Percentiles rank a stretch among this genome's conserved stretches.
Conservation (phyloP, 2,329 filamentous ascomycete species). For the Fusarium torreyae region DNA sequence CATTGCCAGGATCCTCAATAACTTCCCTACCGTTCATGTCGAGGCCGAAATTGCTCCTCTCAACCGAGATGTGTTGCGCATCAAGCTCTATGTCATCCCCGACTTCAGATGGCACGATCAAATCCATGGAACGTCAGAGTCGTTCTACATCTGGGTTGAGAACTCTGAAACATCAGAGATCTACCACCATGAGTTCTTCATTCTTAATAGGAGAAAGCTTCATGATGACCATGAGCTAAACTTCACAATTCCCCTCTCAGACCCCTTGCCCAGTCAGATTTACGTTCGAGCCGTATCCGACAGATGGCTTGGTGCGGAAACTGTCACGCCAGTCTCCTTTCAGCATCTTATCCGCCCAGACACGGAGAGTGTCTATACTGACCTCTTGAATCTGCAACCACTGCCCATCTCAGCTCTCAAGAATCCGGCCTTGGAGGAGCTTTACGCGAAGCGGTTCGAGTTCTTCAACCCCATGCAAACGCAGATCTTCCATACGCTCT, state of each 20-base stretch:
- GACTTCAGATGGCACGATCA: conserved; percentile 97
- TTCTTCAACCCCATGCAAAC: conserved; percentile 99
- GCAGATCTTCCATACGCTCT: conserved; percentile 96
- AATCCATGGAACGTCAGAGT: conserved; percentile 93
- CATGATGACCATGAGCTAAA: conserved; percentile 98
- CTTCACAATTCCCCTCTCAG: conserved; percentile 95
- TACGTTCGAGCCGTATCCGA: conserved; percentile 96
- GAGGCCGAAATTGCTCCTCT: conserved; percentile 96
- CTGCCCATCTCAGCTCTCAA: conserved; percentile 89
- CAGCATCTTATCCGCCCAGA: conserved; percentile 98
- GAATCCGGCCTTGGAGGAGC: conserved; percentile 87
- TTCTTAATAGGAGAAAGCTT: conserved; percentile 89
- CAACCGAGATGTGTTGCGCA: conserved; percentile 94
- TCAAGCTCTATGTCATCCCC: conserved; percentile 86
- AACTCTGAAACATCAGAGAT: conserved; percentile 98
- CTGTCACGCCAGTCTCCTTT: conserved; percentile 94
- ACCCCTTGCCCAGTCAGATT: conserved; percentile 94
- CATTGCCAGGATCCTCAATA: conserved; percentile 85
- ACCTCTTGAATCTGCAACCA: conserved; percentile 91
- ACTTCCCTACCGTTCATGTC: conserved; percentile 91
- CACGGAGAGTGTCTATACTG: conserved; percentile 97
- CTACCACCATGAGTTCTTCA: conserved; percentile 97
- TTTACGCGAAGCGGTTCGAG: conserved; percentile 90
- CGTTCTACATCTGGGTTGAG: conserved; percentile 99
- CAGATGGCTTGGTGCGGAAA: conserved; percentile 96